These are phyloP conservation scores for Ophiocordyceps robertsii DNA, from an alignment of 2,329 filamentous ascomycete species.

Conservation along the genomic window DNA sequence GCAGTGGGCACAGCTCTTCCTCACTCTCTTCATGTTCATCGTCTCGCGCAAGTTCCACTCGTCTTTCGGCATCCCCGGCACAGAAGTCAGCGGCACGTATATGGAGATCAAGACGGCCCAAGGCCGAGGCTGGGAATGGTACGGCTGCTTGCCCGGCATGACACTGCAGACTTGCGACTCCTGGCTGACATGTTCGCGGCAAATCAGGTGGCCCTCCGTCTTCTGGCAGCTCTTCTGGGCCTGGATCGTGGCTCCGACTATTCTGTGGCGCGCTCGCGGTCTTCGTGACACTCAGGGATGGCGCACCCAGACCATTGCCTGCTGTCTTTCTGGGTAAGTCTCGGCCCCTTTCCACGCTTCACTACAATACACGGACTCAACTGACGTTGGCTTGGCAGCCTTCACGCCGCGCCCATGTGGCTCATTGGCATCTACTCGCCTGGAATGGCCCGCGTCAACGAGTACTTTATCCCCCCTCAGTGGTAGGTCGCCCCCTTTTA, in stretches of 20 bases:
- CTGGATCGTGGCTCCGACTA: conserved; percentile 45
- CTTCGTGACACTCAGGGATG: conserved; percentile 55
- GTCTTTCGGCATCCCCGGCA: conserved; percentile 45
- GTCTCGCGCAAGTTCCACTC: conserved; percentile 52
- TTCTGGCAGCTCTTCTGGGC: conserved; percentile 53
- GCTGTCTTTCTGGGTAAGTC: conserved; percentile 30
- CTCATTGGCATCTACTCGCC: conserved; percentile 43
- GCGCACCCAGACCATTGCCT: conserved; percentile 47
- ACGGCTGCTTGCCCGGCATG: background rate
- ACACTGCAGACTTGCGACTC: background rate
- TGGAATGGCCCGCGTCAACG: conserved; percentile 36
- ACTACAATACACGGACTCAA: too few species aligned
- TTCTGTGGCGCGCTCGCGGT: conserved; percentile 46
- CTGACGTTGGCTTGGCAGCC: conserved; percentile 18
- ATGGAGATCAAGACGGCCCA: conserved; percentile 33
- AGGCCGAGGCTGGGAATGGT: conserved; percentile 51
- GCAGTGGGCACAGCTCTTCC: conserved; percentile 29
- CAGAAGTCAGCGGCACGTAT: conserved; percentile 43
- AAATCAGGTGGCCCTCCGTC: conserved; percentile 36
- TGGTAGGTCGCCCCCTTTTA: conserved; percentile 35
- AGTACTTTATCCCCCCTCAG: conserved; percentile 44
- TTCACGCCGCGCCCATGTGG: conserved; percentile 56
- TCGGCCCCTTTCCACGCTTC: too few species aligned
- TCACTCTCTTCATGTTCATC: conserved; percentile 47
- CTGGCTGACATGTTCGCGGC: too few species aligned